Base-by-base conservation (phyloP, 352 stramenopile genomes). In the Aphanomyces euteiches region DNA sequence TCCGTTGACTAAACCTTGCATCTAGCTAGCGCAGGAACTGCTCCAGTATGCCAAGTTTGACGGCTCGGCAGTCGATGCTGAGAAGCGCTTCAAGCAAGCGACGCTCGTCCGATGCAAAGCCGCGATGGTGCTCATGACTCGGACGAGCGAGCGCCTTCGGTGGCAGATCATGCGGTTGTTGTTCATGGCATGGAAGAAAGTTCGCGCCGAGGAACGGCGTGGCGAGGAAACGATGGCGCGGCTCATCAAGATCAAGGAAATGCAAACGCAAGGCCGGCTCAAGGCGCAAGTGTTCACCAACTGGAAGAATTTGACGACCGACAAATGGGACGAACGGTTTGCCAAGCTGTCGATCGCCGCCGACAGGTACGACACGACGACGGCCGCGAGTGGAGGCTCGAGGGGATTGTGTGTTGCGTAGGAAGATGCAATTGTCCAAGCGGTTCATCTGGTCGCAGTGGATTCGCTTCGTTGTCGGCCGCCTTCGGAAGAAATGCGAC, bases 41-140 rank as follows among this genome's bases (percentile, higher is more conserved):
- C 72, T 93, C 7, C 80, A 90, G 67, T 93, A 87, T 48, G 84
- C 86, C 17, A 89, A 88, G 73, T 93, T 92, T 45, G 86, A 92
- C 67, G 81, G 82, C 36, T 80, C 88, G 28, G 86, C 86, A 1
- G 79, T 91, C 71, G 83, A 89, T 74, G 82, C 81, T 4, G 86
- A 93, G 50, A 77, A 82, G 3, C 84, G 79, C 15, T 90, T 92
- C 66, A 91, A 90, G 40, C 84, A 92, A 72, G 84, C 86, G 36
- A 87, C 83, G n/a, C 77, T 92, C 17, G 83, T 92, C 47, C 75
- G 86, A 40, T 83, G 84, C 3, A 89, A 88, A 47, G 79, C 83
- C 7, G 83, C 84, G 10, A 92, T 92, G 64, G 86, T 89, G 78
- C 90, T 92, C 83, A 91, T 93, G 83, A 90, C 79, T 34, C 77